Conservation (phyloP, 164 flowering plant species). For the Vitis amurensis region DNA sequence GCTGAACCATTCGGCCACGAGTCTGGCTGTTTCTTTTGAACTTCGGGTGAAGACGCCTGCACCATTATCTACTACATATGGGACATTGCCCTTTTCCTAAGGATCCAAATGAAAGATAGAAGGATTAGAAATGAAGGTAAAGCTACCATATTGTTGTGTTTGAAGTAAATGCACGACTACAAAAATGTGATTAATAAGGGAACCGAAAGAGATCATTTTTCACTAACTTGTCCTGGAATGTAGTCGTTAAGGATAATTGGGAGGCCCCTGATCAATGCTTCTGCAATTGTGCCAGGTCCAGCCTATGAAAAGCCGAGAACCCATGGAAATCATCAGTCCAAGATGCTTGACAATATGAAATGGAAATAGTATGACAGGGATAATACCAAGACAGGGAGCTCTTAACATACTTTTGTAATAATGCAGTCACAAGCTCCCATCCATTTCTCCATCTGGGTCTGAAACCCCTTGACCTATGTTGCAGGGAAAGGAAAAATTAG, state of each 20-base stretch:
- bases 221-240: conserved; percentile 95
- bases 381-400: conserved; percentile 4
- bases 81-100: conserved; percentile 94
- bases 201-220: neutral
- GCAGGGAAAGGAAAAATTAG: neutral
- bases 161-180: no score
- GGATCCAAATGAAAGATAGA: conserved; percentile 2
- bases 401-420: conserved; percentile 74
- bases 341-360: neutral
- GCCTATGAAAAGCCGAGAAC: conserved; percentile 47
- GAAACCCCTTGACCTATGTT: conserved; percentile 80
- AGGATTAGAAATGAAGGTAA: neutral
- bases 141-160: no score
- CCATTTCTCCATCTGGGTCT: conserved; percentile 97
- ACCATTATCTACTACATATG: conserved; percentile 93
- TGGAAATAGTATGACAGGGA: neutral
- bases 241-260: conserved; percentile 95
- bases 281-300: conserved; percentile 98
- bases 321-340: neutral
- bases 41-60: conserved; percentile 92
- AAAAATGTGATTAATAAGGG: no score
- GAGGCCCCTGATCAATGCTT: conserved; percentile 92
- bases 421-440: conserved; percentile 99
- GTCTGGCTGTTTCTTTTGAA: conserved; percentile 73
- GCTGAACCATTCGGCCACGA: conserved; percentile 92